Conservation (phyloP, 352 stramenopile genomes). For the Globisporangium solare region DNA sequence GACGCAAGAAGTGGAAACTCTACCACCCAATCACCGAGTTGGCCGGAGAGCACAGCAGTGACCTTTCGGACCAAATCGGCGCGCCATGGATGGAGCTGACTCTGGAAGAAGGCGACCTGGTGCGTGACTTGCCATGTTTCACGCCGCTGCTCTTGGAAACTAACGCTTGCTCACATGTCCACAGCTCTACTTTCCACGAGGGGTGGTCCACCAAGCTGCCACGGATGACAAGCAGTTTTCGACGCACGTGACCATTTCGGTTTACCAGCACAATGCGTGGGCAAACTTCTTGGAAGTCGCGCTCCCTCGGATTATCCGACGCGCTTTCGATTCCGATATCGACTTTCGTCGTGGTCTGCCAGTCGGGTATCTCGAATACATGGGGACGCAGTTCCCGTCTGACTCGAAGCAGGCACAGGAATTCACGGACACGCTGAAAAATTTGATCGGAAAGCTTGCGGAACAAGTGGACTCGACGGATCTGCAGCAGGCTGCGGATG, state of each 20-base stretch:
- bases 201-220: conserved; percentile 74
- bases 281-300: conserved; percentile 83
- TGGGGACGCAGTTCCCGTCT: conserved; percentile 59
- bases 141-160: background rate
- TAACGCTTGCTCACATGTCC: background rate
- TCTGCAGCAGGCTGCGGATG: conserved; percentile 66
- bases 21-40: conserved; percentile 73
- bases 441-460: conserved; percentile 46
- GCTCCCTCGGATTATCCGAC: conserved; percentile 67
- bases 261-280: conserved; percentile 89
- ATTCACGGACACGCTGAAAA: conserved; percentile 46
- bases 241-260: conserved; percentile 83
- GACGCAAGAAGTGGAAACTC: conserved; percentile 87
- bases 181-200: conserved; percentile 80
- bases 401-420: conserved; percentile 35
- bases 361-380: conserved; percentile 62
- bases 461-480: conserved; percentile 40
- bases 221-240: conserved; percentile 76
- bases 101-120: conserved; percentile 75
- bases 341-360: conserved; percentile 68
- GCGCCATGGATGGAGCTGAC: conserved; percentile 81
- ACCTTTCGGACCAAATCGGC: conserved; percentile 66
- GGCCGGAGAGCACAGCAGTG: conserved; percentile 73
- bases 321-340: conserved; percentile 75
- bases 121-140: conserved; percentile 9